Percentiles rank a stretch among this genome's conserved stretches.
Conservation (phyloP, 192 early-diverging fungal genomes). For the Obelidium mucronatum region DNA sequence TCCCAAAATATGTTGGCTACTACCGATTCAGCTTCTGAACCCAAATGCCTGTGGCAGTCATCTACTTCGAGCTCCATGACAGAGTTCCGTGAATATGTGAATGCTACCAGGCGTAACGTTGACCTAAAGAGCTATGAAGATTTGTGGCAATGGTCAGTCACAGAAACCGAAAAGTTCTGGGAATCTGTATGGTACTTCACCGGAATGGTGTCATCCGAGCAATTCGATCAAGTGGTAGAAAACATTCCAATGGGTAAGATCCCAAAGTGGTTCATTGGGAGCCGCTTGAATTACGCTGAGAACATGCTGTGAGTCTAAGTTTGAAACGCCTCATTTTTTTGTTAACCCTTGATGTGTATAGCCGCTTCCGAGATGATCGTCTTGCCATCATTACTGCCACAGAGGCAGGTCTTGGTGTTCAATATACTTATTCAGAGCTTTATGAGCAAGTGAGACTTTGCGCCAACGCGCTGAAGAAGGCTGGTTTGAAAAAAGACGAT, state of each 20-base stretch:
- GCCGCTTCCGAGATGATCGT: slow-evolving; percentile 31
- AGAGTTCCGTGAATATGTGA: slow-evolving; percentile 73
- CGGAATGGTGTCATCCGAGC: slow-evolving; percentile 56
- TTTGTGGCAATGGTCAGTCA: slow-evolving; percentile 85
- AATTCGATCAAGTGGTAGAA: slow-evolving; percentile 69
- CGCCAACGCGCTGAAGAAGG: slow-evolving; percentile 73
- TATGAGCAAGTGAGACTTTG: slow-evolving; percentile 72
- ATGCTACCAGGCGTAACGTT: slow-evolving; percentile 66
- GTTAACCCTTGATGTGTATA: not conserved
- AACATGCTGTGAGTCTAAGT: slow-evolving; percentile 61
- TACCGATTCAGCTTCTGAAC: too few relatives aligned
- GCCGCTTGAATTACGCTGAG: slow-evolving; percentile 90
- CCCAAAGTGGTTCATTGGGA: slow-evolving; percentile 90
- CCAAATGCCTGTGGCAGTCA: not conserved
- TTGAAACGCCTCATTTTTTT: not conserved
- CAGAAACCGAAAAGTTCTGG: slow-evolving; percentile 84
- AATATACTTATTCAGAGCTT: slow-evolving; percentile 76
- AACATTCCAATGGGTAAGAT: slow-evolving; percentile 81
- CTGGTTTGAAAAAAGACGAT: slow-evolving; percentile 81
- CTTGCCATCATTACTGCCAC: slow-evolving; percentile 55
- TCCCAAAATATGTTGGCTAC: too few relatives aligned
- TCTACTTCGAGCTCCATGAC: slow-evolving; percentile 28
- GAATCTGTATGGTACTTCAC: slow-evolving; percentile 83
- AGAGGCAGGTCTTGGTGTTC: slow-evolving; percentile 38
- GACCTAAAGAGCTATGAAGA: slow-evolving; percentile 76